A percentile compares a stretch with the other conserved stretches of the same genome.
Evolutionary conservation across 148 eudicot genomes (phyloP).

Genomic region (Vaccinium vitisidaea): DNA sequence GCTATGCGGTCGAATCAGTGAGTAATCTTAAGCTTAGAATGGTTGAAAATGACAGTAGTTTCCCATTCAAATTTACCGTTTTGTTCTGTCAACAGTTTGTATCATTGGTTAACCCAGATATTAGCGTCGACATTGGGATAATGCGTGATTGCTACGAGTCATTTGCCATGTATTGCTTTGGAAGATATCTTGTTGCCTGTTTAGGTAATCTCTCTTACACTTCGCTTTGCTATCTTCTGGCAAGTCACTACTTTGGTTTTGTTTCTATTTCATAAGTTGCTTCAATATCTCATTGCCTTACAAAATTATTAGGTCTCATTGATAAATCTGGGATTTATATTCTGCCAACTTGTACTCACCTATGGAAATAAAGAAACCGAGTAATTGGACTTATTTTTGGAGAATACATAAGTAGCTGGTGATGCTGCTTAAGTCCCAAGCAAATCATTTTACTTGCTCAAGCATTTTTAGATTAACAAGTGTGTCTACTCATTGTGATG

Average conservation of each 20-base stretch:
- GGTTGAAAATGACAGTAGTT: neutral
- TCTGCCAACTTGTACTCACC: neutral
- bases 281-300: neutral
- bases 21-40: constrained; percentile 20
- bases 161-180: constrained; percentile 99
- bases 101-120: constrained; percentile 78
- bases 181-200: constrained; percentile 94
- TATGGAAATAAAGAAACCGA: neutral
- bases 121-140: constrained; percentile 92
- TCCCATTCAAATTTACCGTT: constrained; percentile 10
- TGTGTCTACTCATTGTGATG: neutral
- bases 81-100: constrained; percentile 55
- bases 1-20: constrained; percentile 95
- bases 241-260: neutral
- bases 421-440: neutral
- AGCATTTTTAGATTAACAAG: neutral
- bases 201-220: constrained; percentile 58
- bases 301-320: constrained; percentile 1
- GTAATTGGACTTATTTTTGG: neutral
- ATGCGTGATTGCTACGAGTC: constrained; percentile 96
- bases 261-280: neutral
- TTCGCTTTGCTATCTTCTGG: constrained; percentile 5
- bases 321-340: neutral
- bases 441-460: neutral
- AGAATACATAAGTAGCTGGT: neutral